Evolutionary conservation across 352 stramenopile species (phyloP).

Genomic region (Phytophthora capsici): DNA sequence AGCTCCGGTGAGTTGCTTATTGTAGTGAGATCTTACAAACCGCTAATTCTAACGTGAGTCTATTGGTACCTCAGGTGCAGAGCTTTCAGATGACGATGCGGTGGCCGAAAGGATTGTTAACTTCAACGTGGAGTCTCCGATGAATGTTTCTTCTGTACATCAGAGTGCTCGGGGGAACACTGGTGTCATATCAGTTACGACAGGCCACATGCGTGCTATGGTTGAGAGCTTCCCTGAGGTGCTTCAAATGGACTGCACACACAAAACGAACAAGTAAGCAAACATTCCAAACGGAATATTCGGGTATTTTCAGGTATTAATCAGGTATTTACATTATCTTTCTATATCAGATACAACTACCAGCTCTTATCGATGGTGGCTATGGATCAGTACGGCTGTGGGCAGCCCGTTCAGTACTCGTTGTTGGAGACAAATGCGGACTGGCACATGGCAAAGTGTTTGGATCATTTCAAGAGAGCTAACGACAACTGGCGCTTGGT

Average conservation of each 20-base stretch:
- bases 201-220: background rate
- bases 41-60: too few species aligned
- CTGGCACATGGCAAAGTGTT: constrained; percentile 5
- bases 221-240: constrained; percentile 1
- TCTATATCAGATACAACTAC: too few species aligned
- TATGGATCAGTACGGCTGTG: constrained; percentile 9
- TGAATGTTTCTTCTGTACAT: background rate
- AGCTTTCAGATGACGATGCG: too few species aligned
- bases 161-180: constrained; percentile 6
- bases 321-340: too few species aligned
- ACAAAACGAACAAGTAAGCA: too few species aligned
- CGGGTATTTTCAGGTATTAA: too few species aligned
- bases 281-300: too few species aligned
- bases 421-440: constrained; percentile 2
- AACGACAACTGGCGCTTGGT: constrained; percentile 13
- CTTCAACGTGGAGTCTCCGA: too few species aligned
- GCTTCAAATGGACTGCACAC: constrained; percentile 4
- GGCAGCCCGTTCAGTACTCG: constrained; percentile 14
- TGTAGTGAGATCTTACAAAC: too few species aligned
- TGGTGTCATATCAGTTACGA: constrained; percentile 3
- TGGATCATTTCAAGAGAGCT: constrained; percentile 12
- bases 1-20: too few species aligned
- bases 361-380: constrained; percentile 5
- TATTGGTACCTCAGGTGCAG: too few species aligned
- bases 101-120: too few species aligned